Evolutionary conservation across 208 protist genomes (phyloP).

Genomic region (Trypanosomatidae sp.): DNA sequence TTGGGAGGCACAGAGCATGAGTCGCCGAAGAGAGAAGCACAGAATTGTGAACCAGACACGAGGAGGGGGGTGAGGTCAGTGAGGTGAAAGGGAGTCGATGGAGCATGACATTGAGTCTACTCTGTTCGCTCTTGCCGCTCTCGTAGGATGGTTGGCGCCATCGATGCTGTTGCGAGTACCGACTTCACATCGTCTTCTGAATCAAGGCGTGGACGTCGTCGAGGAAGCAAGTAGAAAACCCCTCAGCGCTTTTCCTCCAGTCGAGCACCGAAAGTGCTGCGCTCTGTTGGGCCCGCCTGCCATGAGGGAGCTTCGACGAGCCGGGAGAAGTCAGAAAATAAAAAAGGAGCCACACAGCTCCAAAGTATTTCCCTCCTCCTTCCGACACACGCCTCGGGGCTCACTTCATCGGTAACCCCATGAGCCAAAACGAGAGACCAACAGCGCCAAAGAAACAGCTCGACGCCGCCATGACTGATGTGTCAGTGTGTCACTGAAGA

Average conservation of each 20-base stretch:
- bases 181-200: not conserved
- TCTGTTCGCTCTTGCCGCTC: not conserved
- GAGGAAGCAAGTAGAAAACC: not conserved
- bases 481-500: not conserved
- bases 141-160: not conserved
- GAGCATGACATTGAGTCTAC: not conserved
- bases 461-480: not conserved
- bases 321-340: not conserved
- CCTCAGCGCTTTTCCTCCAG: not conserved
- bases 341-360: not conserved
- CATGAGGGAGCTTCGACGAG: not conserved
- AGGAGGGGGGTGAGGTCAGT: not conserved
- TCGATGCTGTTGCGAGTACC: not conserved
- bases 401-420: not conserved
- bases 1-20: not conserved
- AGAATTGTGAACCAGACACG: not conserved
- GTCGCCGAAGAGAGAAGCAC: not conserved
- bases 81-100: not conserved
- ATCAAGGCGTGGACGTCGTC: not conserved
- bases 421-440: conserved; percentile 6
- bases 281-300: not conserved
- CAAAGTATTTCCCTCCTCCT: not conserved
- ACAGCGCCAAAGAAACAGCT: conserved; percentile 9
- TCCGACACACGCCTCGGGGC: not conserved
- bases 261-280: not conserved